These are phyloP conservation scores for Mycena galericulata DNA, from an alignment of 768 basidiomycete genomes.

Conservation along the genomic window DNA sequence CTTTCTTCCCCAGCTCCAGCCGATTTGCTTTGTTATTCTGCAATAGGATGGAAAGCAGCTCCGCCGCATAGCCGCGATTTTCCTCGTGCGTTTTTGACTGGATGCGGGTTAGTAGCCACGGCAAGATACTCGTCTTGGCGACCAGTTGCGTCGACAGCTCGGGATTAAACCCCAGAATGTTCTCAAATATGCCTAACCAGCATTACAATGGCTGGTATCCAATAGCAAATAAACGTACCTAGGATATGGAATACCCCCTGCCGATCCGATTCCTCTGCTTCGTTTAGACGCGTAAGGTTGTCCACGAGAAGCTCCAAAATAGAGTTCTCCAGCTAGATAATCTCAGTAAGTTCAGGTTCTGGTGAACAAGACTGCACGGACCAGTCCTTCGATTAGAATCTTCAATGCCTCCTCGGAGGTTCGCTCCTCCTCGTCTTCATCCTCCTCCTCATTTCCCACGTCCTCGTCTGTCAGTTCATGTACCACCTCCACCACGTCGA, in stretches of 20 bases:
- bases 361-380: conserved; percentile 52
- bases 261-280: conserved; percentile 89
- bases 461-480: conserved; percentile 98
- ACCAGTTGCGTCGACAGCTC: conserved; percentile 77
- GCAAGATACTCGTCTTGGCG: conserved; percentile 77
- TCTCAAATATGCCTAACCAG: conserved; percentile 87
- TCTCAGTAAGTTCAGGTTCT: conserved; percentile 9
- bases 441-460: conserved; percentile 81
- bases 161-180: conserved; percentile 88
- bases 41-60: conserved; percentile 91
- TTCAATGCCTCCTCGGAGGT: conserved; percentile 76
- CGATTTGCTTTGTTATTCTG: conserved; percentile 81
- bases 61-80: conserved; percentile 93
- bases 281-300: conserved; percentile 90
- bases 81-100: conserved; percentile 82
- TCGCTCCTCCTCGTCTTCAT: conserved; percentile 73
- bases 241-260: conserved; percentile 95
- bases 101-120: conserved; percentile 85
- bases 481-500: conserved; percentile 92
- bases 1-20: conserved; percentile 72
- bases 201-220: conserved; percentile 14
- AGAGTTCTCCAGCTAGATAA: conserved; percentile 78
- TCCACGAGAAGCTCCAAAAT: conserved; percentile 90
- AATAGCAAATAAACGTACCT: conserved; percentile 54
- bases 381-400: conserved; percentile 80